A percentile compares a stretch with the other conserved stretches of the same genome.
Evolutionary conservation across 805 yeast genomes (phyloP).

Genomic region (Hanseniaspora guilliermondii): DNA sequence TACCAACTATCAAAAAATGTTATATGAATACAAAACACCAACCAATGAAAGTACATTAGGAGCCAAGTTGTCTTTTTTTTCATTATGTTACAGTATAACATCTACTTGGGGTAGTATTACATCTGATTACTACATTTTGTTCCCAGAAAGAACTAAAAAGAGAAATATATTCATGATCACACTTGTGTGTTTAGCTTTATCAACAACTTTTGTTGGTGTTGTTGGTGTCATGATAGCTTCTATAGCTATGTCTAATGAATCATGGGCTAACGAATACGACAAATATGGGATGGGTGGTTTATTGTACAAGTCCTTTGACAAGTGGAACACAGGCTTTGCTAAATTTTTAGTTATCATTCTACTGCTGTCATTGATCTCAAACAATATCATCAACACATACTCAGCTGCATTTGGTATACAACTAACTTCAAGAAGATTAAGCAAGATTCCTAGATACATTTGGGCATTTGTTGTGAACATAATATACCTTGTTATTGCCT

Average conservation of each 20-base stretch:
- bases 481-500: constrained; percentile 54
- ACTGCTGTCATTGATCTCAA: constrained; percentile 64
- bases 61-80: constrained; percentile 59
- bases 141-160: constrained; percentile 60
- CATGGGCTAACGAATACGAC: constrained; percentile 48
- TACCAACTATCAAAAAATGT: constrained; percentile 30
- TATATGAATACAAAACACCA: constrained; percentile 22
- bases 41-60: constrained; percentile 39
- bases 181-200: constrained; percentile 51
- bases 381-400: constrained; percentile 69
- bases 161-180: constrained; percentile 46
- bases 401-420: constrained; percentile 75
- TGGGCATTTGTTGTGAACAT: constrained; percentile 55
- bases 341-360: constrained; percentile 59
- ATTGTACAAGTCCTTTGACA: constrained; percentile 46
- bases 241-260: constrained; percentile 43
- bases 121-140: constrained; percentile 68
- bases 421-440: constrained; percentile 41
- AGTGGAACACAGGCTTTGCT: constrained; percentile 68
- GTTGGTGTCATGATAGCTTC: constrained; percentile 61
- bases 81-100: constrained; percentile 64
- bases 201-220: constrained; percentile 65
- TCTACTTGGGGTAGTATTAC: constrained; percentile 86
- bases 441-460: constrained; percentile 64
- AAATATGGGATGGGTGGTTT: constrained; percentile 65